phyloP scores from a whole-genome alignment of 805 yeast species.

The Candida ipomoeae region DNA sequence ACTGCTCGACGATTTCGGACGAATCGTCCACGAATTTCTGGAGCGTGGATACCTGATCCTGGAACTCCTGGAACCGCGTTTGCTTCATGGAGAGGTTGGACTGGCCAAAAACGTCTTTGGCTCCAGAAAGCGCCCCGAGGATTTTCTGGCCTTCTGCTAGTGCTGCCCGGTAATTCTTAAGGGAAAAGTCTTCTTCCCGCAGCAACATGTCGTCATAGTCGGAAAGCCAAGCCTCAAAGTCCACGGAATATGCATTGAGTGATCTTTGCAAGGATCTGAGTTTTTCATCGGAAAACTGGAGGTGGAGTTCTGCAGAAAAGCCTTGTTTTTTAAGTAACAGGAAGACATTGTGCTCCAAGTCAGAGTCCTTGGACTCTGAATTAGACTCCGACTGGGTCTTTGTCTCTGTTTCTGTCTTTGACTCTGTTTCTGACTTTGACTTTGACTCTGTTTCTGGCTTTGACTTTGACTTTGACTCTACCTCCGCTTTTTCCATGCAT shows the following conservation, averaged over 20 bases:
- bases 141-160: constrained; percentile 55
- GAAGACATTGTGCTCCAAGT: background rate
- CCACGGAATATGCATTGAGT: constrained; percentile 39
- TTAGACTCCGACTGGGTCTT: no score
- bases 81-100: constrained; percentile 10
- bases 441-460: no score
- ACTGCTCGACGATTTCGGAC: constrained; percentile 50
- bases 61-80: constrained; percentile 15
- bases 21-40: constrained; percentile 42
- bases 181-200: constrained; percentile 41
- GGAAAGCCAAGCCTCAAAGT: constrained; percentile 49
- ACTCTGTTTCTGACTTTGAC: no score
- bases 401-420: no score
- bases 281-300: constrained; percentile 50
- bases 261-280: constrained; percentile 35
- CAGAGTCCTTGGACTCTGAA: no score
- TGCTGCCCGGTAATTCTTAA: constrained; percentile 43
- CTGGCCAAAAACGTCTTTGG: constrained; percentile 11
- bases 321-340: background rate
- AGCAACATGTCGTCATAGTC: constrained; percentile 40
- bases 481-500: background rate
- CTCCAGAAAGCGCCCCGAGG: constrained; percentile 32
- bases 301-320: constrained; percentile 39
- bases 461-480: no score
- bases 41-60: constrained; percentile 28